Base-by-base conservation (phyloP, 768 basidiomycete genomes). In the Hydnomerulius pinastri region DNA sequence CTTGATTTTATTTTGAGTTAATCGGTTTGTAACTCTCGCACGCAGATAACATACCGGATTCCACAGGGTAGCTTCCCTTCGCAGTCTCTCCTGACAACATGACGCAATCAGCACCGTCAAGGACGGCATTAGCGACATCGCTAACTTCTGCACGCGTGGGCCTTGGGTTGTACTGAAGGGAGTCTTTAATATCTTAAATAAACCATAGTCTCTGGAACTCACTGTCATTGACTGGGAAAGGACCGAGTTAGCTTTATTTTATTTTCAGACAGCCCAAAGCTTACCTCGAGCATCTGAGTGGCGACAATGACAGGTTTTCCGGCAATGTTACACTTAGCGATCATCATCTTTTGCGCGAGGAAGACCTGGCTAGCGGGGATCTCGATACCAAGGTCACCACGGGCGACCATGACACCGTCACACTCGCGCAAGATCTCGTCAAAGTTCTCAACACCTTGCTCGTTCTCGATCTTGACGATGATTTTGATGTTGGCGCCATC, bases 311-410 rank as follows among this genome's bases (percentile, higher is more conserved):
- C 90, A 35, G 97, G 95, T 78, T 99, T 99, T 61, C 97, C 97
- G 47, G 82, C 86, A 64, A 96, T 90, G 78, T 97, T 98, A 77
- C 94, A 97, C 77, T 98, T 98, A 52, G 96, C 85, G 62, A 98
- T 99, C 95, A 99, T 99, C 96, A 98, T 98, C 78, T 99, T 99
- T 71, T 99, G 97, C 7, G 97, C 97, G 63, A 98, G 78, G 81
- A 99, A 99, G 38, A 99, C 97, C 67, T 98, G 97, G 63, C 88
- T 90, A 37, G 97, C 93, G n/a, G 97, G 97, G 61, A 99, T 99
- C 74, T 99, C 97, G 64, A 99, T 99, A 70, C 97, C 97, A 43
- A 99, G 80, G 69, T 99, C 97, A 71, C 97, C 97, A 74, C 97
- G 92, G 57, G 97, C 97, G 58, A 99, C 97, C 97, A 99, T 99